Base-by-base conservation (phyloP, 768 basidiomycete genomes). In the Mycena polygramma region DNA sequence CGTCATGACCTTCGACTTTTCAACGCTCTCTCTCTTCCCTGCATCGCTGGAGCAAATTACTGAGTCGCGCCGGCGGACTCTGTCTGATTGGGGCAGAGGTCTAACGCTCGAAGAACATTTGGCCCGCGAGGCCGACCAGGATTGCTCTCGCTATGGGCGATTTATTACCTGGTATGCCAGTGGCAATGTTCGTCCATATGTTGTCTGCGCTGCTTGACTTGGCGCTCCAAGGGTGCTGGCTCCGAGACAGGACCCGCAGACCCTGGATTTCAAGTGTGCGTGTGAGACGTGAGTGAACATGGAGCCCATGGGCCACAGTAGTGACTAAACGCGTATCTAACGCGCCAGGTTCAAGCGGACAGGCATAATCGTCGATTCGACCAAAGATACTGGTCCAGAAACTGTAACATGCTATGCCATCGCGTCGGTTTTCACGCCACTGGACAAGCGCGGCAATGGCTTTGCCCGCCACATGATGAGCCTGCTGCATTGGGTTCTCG, bases 391-490 rank as follows among this genome's bases (percentile, higher is more conserved):
- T 22, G 57, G 35, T 39, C 69, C 75, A 26, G 77, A 83, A 55
- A 74, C 81, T 54, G 84, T 83, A 0, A 68, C 79, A 10, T 84
- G 86, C 48, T 91, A 91, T 69, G 88, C 79, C 1, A 78, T 92
- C 49, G 89, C 89, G 0, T 83, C 84, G 5, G 89, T 91, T 11
- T 92, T 84, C 76, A 90, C 89, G 7, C 87, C 87, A 19, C 75
- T 81, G 0, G 64, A 73, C 37, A 82, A 89, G 22, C 84, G 89
- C 62, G 79, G 84, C 14, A 85, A 85, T 61, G 90, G 91, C 22
- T 91, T 90, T 69, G 90, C 87, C 13, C 75, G 77, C 14, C 88
- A 89, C 69, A 90, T 91, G 90, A 90, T 91, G 90, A 81, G 85
- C 17, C 83, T 92, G 26, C 64, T 92, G 43, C 90, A 92, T 74